A percentile compares a stretch with the other conserved stretches of the same genome.
Evolutionary conservation across 225 moss, liverwort and hornwort genomes (phyloP).

Genomic region (Anthoceros angustus): DNA sequence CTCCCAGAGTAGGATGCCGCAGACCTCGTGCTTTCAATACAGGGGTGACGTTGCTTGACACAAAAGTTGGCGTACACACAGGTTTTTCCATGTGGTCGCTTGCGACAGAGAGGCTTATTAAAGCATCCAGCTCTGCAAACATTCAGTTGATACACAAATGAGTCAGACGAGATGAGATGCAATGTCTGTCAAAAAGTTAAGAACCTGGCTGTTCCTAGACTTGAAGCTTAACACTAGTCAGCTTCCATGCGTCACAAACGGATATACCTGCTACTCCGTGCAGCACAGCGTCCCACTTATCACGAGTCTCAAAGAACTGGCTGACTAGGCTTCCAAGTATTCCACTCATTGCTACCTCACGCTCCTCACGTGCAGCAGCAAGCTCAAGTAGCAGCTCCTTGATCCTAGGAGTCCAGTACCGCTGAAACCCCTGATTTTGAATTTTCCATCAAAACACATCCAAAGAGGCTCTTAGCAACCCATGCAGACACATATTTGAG

Average conservation of each 20-base stretch:
- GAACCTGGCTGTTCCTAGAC: too few species aligned
- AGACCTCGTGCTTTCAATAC: slow-evolving; percentile 34
- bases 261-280: slow-evolving; percentile 62
- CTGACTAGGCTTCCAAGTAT: slow-evolving; percentile 64
- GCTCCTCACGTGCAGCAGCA: slow-evolving; percentile 59
- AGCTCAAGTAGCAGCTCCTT: slow-evolving; percentile 52
- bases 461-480: background rate
- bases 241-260: background rate
- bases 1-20: slow-evolving; percentile 66
- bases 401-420: slow-evolving; percentile 89
- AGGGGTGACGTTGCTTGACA: slow-evolving; percentile 10
- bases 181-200: too few species aligned
- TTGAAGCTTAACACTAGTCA: background rate
- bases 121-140: slow-evolving; percentile 78
- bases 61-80: slow-evolving; percentile 56
- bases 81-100: slow-evolving; percentile 36
- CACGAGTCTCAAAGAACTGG: slow-evolving; percentile 52
- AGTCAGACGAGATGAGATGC: too few species aligned
- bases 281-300: slow-evolving; percentile 69
- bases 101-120: slow-evolving; percentile 76
- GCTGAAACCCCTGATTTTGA: slow-evolving; percentile 47
- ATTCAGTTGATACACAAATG: background rate
- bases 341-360: slow-evolving; percentile 62
- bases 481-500: background rate
- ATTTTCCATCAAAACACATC: background rate